phyloP scores from a whole-genome alignment of 139 green algal species.

The Marvania coccoides region DNA sequence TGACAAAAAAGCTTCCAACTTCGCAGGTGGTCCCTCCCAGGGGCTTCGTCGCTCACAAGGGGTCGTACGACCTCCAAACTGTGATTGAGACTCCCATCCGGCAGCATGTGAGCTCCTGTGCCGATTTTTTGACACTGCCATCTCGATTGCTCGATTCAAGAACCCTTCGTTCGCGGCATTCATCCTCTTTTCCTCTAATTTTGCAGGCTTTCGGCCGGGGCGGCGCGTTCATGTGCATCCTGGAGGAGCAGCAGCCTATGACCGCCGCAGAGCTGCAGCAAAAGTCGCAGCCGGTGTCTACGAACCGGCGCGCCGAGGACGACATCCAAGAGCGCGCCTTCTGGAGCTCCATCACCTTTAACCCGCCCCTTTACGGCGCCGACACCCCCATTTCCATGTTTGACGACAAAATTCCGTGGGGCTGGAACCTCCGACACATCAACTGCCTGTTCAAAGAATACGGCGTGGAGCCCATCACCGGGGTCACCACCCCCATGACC shows the following conservation, averaged over 20 bases:
- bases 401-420: slow-evolving; percentile 35
- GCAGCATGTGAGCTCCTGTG: slow-evolving; percentile 23
- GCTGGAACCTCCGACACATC: slow-evolving; percentile 65
- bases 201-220: slow-evolving; percentile 24
- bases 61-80: not conserved
- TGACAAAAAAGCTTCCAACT: too few species aligned
- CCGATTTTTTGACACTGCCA: not conserved
- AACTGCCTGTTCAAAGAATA: slow-evolving; percentile 58
- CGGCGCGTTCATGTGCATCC: slow-evolving; percentile 26
- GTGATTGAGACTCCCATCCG: slow-evolving; percentile 29
- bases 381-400: slow-evolving; percentile 68
- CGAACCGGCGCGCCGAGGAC: slow-evolving; percentile 2
- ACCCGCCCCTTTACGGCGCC: slow-evolving; percentile 77
- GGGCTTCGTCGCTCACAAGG: not conserved
- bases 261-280: slow-evolving; percentile 6
- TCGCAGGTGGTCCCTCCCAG: slow-evolving; percentile 22
- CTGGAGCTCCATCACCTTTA: slow-evolving; percentile 64
- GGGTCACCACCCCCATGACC: slow-evolving; percentile 76
- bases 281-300: not conserved
- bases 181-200: not conserved
- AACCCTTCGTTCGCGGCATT: not conserved
- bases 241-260: slow-evolving; percentile 31
- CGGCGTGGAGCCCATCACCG: slow-evolving; percentile 27
- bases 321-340: slow-evolving; percentile 52
- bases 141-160: not conserved